Evolutionary conservation across 352 stramenopile genomes (phyloP), one percentile per base, ranked within the genome.

Genomic region (Hyaloperonospora arabidopsidis): DNA sequence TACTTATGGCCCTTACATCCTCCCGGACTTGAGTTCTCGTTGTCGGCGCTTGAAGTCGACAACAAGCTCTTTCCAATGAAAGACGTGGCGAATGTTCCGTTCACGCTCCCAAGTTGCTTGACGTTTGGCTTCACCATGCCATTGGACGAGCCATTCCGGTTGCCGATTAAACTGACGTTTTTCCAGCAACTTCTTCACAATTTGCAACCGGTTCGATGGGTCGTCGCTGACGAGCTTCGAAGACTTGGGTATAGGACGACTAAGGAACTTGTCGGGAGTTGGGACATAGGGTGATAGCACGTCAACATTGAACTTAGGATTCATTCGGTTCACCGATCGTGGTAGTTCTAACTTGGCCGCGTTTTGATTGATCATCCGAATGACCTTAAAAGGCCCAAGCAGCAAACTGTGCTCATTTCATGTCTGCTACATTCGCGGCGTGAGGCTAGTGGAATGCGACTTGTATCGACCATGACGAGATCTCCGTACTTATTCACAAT

Each of bases 181-280:
- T 18, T 19, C 19, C 1, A 22, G 15, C 15, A 21, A 21, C 21
- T 28, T 11, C 25, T 32, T 65, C 64, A 77, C 74, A 86, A 21
- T 62, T 43, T 47, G 76, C 70, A 40, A 87, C 72, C 52, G 76
- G 70, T 51, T 18, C 2, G 2, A n/a, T 7, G 11, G n/a, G 8
- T 44, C 6, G 15, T 19, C 19, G 15, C 8, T 14, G 15, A 19
- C 38, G 2, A 44, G 19, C 6, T 44, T 5, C 2, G 38, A 44
- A 17, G 11, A n/a, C 6, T 44, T 44, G 15, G 38, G 38, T 21
- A 21, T 44, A 44, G 38, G 38, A 10, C 13, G 38, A 44, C 15
- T 22, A 18, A 17, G 2, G 15, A 22, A 44, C 35, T 19, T 44
- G 5, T 44, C 38, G 11, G 38, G 10, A 2, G 38, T 19, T 6